Percentiles rank a stretch among this genome's conserved stretches.
phyloP scores from a whole-genome alignment of 2,329 filamentous ascomycete species.

The Fusarium goolgardi region DNA sequence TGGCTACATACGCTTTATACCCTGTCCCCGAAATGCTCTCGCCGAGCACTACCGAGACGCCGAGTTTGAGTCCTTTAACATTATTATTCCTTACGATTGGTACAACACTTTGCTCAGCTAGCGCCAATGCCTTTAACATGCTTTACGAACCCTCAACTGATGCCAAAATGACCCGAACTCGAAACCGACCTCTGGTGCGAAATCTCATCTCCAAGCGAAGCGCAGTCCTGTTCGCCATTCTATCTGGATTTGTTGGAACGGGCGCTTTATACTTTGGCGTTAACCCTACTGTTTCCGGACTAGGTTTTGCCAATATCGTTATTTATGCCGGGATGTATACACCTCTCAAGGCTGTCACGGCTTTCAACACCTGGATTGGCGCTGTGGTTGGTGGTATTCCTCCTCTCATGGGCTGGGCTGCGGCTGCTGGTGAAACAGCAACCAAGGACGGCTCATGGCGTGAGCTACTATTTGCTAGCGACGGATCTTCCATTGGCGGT shows the following conservation, averaged over 20 bases:
- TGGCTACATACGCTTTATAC: slow-evolving; percentile 91
- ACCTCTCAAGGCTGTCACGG: slow-evolving; percentile 86
- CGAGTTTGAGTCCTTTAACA: slow-evolving; percentile 89
- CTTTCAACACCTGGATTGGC: slow-evolving; percentile 94
- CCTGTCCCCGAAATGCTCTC: slow-evolving; percentile 88
- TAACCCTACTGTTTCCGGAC: slow-evolving; percentile 89
- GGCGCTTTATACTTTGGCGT: slow-evolving; percentile 86
- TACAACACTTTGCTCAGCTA: slow-evolving; percentile 88
- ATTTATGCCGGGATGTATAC: slow-evolving; percentile 95
- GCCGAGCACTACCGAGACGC: slow-evolving; percentile 72
- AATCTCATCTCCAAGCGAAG: slow-evolving; percentile 77
- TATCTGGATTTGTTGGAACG: slow-evolving; percentile 75
- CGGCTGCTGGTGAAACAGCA: slow-evolving; percentile 88
- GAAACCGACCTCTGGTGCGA: slow-evolving; percentile 88
- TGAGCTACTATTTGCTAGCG: slow-evolving; percentile 76
- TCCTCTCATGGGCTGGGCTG: slow-evolving; percentile 97
- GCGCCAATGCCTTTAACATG: slow-evolving; percentile 97
- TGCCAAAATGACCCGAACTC: slow-evolving; percentile 91
- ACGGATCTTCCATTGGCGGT: slow-evolving; percentile 76
- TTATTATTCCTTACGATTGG: slow-evolving; percentile 91
- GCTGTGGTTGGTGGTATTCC: slow-evolving; percentile 93
- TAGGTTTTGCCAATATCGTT: slow-evolving; percentile 85
- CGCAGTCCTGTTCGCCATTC: slow-evolving; percentile 82
- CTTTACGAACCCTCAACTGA: slow-evolving; percentile 92
- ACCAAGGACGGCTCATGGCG: slow-evolving; percentile 79